Base-by-base conservation (phyloP, 2,329 filamentous ascomycete species). In the Herpotrichia juniperi region DNA sequence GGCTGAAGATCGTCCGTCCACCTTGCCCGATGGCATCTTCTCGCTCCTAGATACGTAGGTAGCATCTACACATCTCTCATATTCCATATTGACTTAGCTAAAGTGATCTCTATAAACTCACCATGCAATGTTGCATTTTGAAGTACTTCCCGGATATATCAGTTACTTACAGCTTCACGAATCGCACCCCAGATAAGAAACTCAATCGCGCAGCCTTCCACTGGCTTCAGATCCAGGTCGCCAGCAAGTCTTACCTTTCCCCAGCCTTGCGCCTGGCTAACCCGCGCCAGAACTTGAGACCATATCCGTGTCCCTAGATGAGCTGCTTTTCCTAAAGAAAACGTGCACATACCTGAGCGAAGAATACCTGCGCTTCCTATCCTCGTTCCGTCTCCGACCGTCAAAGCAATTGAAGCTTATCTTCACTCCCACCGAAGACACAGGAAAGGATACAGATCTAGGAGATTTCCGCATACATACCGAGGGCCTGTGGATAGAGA, bases 121-220 rank as follows among this genome's bases (percentile, higher is more conserved):
- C 94, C 17, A 99, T 99, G 94, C 94, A 99, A 87, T 96, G 73
- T 47, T 75, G 73, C 56, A 88, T 97, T 59, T 83, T 96, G 62
- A 96, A 96, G 75, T 96, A 93, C 79, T 97, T 96, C 74, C 88
- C 88, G 28, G 82, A 93, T 52, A 78, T 73, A 64, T 84, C 87
- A 39, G 94, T 97, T 52, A 92, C 90, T 2, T 99, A 97, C 71
- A 86, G 89, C 53, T 97, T 96, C 77, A 97, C 92, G 46, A 99
- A 99, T 73, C 89, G 94, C 45, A 99, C 94, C 1, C 91, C 91
- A 7, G 87, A 96, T 56, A 96, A 97, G 86, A 92, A 93, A 72
- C 81, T 99, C 53, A 96, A 86, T 22, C 85, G 91, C 62, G 83
- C 82, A 50, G 94, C 91, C 26, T 96, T 91, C 75, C 81, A 81